Base-by-base conservation (phyloP, 2,329 filamentous ascomycete genomes). In the Pseudocercospora musae region DNA sequence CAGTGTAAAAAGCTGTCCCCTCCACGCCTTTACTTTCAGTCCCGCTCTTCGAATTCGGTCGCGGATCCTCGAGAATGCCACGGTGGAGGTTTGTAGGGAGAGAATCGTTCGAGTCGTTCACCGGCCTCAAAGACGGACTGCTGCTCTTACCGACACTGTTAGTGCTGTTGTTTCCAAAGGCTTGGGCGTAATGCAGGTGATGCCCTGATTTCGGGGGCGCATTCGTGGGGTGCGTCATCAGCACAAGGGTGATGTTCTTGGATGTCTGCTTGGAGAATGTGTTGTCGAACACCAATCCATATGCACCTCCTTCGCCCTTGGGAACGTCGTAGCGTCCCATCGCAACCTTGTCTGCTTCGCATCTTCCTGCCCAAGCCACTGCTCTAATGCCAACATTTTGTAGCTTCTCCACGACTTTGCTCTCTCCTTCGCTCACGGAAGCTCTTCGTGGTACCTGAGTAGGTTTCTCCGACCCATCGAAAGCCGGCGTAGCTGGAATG, bases 201-300 rank as follows among this genome's bases (percentile, higher is more conserved):
- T 89, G 87, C 3, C 87, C 87, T 15, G 87, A 87, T 72, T 91
- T 90, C 0, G 91, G 91, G 33, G 91, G 86, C 5, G 87, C 85
- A 69, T 88, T 89, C 37, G 92, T 93, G 9, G 94, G 93, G 72
- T 98, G 97, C 42, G 92, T 98, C 75, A 98, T 85, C 57, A 99
- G 86, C 37, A 97, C 93, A 72, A 99, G 91, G 7, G 94, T 98
- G 20, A 92, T 92, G 29, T 90, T 96, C 79, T 99, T 99, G 58
- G 93, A 95, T 46, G 90, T 89, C 76, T 89, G 91, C 79, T 97
- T 98, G 63, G 93, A 96, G 75, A 99, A 99, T 27, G 95, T 99
- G 74, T 99, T 99, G 84, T 99, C 95, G 73, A 99, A 96, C 31
- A 98, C 92, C 64, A 99, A 82, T 60, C 93, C 95, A 75, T 96